Conservation (phyloP, 768 basidiomycete species). For the Mycena sanguinolenta region DNA sequence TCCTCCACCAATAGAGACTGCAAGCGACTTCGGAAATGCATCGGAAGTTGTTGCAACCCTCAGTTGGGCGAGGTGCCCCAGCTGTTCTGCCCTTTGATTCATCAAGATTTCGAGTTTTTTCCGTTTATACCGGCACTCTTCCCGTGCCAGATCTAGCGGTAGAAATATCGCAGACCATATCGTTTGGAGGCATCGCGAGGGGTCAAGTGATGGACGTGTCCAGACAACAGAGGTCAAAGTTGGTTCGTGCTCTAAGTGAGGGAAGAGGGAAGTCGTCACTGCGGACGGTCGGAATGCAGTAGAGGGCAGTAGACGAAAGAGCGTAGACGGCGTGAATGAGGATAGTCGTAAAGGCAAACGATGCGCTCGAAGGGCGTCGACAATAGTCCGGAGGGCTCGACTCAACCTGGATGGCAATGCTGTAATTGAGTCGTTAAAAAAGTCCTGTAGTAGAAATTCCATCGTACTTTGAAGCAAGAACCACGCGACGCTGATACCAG, state of each 20-base stretch:
- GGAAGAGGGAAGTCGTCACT: conserved; percentile 75
- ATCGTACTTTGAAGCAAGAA: conserved; percentile 86
- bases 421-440: conserved; percentile 41
- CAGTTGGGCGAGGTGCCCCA: conserved; percentile 73
- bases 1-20: conserved; percentile 37
- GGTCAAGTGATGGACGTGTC: conserved; percentile 18
- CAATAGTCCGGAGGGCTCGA: conserved; percentile 53
- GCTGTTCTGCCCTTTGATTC: conserved; percentile 74
- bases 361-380: conserved; percentile 56
- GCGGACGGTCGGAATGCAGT: conserved; percentile 61
- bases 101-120: conserved; percentile 72
- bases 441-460: conserved; percentile 25
- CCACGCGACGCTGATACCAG: conserved; percentile 63
- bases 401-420: conserved; percentile 61
- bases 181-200: conserved; percentile 40
- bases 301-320: conserved; percentile 63
- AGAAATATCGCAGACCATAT: conserved; percentile 44
- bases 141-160: conserved; percentile 73
- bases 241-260: conserved; percentile 62
- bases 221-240: conserved; percentile 38
- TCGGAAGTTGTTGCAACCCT: conserved; percentile 57
- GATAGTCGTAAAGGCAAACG: conserved; percentile 62
- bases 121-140: conserved; percentile 77
- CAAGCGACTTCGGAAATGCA: conserved; percentile 36
- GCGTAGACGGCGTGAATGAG: conserved; percentile 59